Evolutionary conservation across 306 rosid genomes (phyloP), one percentile per base, ranked within the genome.

Genomic region (Pyrus betulifolia): DNA sequence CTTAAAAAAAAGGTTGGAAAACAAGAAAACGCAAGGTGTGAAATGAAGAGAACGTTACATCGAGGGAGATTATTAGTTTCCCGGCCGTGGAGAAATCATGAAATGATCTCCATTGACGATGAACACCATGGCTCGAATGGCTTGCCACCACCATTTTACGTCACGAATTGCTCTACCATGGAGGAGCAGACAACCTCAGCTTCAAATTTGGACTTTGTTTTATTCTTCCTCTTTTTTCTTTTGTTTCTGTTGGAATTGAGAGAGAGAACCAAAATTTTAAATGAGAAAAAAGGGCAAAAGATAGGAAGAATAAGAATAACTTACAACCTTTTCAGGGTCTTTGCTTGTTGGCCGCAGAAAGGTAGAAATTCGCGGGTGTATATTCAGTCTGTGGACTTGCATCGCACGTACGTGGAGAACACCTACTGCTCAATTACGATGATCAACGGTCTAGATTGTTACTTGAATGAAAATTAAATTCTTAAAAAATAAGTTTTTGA

Each of bases 61-160:
- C 23, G 17, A 9, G 27, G 67, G 23, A 4, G 76, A 73, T 25
- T 5, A 38, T 33, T 7, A 15, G 44, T 18, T 38, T 52, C 5
- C 66, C 21, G 30, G 65, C 76, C 76, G 15, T 30, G 17, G 42
- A 28, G 69, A 65, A 33, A 17, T 31, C 25, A 65, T 65, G 6
- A 33, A 18, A 65, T 31, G 46, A 64, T 31, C 44, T 31, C 44
- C 44, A 31, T 64, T 3, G 67, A 58, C 23, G 76, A 58, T 58
- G 67, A 23, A 10, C 17, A 15, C 25, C 17, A 15, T 35, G 76
- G 76, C 76, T 23, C 8, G 58, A 74, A 74, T 25, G 77, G 68
- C 69, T 25, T 42, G n/a, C 69, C 42, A 60, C 77, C 77, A 74
- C 27, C 77, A 60, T 59, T 42, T 74, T 60, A 38, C 57, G 52